Conservation (phyloP, 768 basidiomycete species). For the Russula ochroleuca region DNA sequence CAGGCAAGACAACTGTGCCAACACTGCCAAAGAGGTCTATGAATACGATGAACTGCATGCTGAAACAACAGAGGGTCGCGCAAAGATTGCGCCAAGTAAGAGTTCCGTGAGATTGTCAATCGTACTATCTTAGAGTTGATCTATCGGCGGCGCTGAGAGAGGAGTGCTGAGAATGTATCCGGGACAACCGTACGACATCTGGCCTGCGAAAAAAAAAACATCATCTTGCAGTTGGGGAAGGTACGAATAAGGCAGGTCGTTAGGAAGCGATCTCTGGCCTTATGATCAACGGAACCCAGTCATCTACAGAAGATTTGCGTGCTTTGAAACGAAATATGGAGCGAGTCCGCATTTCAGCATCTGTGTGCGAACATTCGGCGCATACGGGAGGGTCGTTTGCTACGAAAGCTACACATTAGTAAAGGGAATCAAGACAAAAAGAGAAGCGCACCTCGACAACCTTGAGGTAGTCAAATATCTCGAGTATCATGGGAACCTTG, state of each 20-base stretch:
- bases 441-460: no score
- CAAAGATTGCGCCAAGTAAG: conserved; percentile 90
- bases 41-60: conserved; percentile 99
- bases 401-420: no score
- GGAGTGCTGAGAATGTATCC: conserved; percentile 86
- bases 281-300: conserved; percentile 96
- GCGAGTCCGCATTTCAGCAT: no score
- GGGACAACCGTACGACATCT: conserved; percentile 93
- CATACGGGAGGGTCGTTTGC: no score
- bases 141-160: conserved; percentile 98
- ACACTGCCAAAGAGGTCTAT: conserved; percentile 94
- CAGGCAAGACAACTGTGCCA: conserved; percentile 88
- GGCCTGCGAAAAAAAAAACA: conserved; percentile 97
- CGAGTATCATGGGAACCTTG: no score
- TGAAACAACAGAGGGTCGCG: conserved; percentile 99
- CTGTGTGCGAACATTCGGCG: no score
- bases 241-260: conserved; percentile 95
- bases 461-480: no score
- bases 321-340: conserved; percentile 99
- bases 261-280: conserved; percentile 97
- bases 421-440: no score
- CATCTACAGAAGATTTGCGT: conserved; percentile 78
- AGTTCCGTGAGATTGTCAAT: conserved; percentile 99
- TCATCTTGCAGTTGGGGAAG: conserved; percentile 99
- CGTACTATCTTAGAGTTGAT: conserved; percentile 99